Evolutionary conservation across 139 green algal species (phyloP), one percentile per base, ranked within the genome.

Genomic region (Coccomyxa sp.): DNA sequence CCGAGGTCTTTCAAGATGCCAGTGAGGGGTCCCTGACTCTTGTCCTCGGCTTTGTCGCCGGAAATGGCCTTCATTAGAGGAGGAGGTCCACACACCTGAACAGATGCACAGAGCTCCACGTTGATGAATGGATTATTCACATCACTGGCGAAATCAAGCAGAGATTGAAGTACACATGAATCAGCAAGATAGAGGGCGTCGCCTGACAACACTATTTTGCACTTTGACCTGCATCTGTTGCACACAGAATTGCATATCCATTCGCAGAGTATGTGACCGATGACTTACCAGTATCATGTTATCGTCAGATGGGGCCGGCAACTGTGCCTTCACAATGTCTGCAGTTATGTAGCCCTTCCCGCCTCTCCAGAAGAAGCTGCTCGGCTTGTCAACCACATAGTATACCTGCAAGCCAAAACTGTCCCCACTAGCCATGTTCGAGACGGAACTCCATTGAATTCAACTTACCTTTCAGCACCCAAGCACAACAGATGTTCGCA

Each of bases 1-100:
- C 93, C 93, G 80, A 96, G 66, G 3, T 92, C 86, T 82, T 95
- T 95, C 16, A 97, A 86, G 58, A 95, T 25, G 0, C 94, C 94
- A 25, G 58, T 86, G 7, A 97, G 85, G 82, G 91, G 86, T 59
- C 89, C 90, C 83, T 93, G 90, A 58, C 58, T 80, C 79, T 91
- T 93, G 76, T 88, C 83, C 13, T 76, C 81, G 18, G 84, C 81
- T 86, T 93, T 93, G 80, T 90, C 86, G 63, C 89, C 88, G 17
- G 58, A 82, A 23, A 91, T 82, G 23, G 82, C 84, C 45, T 90
- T 88, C 83, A 88, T 90, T 90, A 97, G 95, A 11, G 86, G 83
- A 10, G 91, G 92, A 13, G 93, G 93, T 21, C 93, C 93, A 79
- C 92, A 94, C 23, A 95, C 27, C 27, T 51, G 71, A 18, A 77